Evolutionary conservation across 2,329 filamentous ascomycete species (phyloP).

Genomic region (Dothidotthia symphoricarpi): DNA sequence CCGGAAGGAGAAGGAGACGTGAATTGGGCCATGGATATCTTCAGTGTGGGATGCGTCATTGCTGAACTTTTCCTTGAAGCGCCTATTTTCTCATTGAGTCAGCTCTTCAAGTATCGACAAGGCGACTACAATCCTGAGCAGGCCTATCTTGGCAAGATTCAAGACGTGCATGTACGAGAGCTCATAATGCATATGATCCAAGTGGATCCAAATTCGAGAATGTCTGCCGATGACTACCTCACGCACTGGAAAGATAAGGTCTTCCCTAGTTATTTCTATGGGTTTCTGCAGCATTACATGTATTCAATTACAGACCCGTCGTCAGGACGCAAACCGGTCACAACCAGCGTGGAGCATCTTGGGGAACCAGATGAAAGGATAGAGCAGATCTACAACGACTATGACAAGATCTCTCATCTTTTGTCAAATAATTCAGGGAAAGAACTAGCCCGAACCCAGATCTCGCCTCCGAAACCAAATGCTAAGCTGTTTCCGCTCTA

Average conservation of each 20-base stretch:
- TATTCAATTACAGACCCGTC: slow-evolving; percentile 88
- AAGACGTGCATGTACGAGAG: slow-evolving; percentile 80
- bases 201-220: slow-evolving; percentile 84
- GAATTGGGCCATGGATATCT: slow-evolving; percentile 97
- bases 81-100: slow-evolving; percentile 95
- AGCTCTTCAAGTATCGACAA: slow-evolving; percentile 89
- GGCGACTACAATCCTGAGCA: slow-evolving; percentile 88
- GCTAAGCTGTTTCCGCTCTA: slow-evolving; percentile 73
- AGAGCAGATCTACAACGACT: slow-evolving; percentile 87
- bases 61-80: slow-evolving; percentile 93
- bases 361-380: slow-evolving; percentile 92
- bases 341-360: slow-evolving; percentile 67
- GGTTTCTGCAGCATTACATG: slow-evolving; percentile 97
- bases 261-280: slow-evolving; percentile 96
- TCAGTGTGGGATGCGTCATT: slow-evolving; percentile 94
- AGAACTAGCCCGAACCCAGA: slow-evolving; percentile 35
- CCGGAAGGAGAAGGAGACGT: slow-evolving; percentile 62
- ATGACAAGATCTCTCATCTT: slow-evolving; percentile 96
- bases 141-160: slow-evolving; percentile 78
- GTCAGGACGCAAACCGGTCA: slow-evolving; percentile 70
- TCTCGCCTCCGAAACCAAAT: slow-evolving; percentile 38
- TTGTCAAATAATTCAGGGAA: slow-evolving; percentile 68
- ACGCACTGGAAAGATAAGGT: slow-evolving; percentile 89
- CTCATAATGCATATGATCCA: slow-evolving; percentile 97
- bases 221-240: slow-evolving; percentile 90